These are phyloP conservation scores for Parsonsia alboflavescens DNA, from an alignment of 257 asterid species.

Conservation along the genomic window DNA sequence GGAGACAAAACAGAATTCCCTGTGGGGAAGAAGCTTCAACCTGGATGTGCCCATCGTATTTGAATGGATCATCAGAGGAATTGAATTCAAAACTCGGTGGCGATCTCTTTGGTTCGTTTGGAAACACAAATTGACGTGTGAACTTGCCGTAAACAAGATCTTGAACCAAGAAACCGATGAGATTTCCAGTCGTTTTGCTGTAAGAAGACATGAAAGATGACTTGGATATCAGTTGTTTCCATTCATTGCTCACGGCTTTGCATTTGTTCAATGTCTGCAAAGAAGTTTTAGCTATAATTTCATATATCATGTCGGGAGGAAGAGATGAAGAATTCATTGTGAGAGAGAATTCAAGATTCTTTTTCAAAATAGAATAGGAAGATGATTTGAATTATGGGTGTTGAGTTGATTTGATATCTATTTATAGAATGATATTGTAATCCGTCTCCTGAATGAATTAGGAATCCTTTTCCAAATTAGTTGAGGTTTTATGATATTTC, in stretches of 20 bases:
- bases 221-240: neutral
- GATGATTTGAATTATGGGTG: no score
- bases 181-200: neutral
- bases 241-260: conserved; percentile 10
- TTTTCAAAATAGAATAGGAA: no score
- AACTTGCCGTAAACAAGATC: accelerated
- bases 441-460: no score
- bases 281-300: conserved; percentile 1
- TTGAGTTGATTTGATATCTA: no score
- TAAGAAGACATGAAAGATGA: conserved; percentile 1
- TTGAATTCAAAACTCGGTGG: no score
- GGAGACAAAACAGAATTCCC: conserved; percentile 16
- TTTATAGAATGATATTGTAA: no score
- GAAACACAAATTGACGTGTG: neutral
- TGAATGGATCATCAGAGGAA: no score
- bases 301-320: conserved; percentile 1
- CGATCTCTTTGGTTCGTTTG: neutral
- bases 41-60: neutral
- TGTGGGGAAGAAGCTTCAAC: conserved; percentile 13
- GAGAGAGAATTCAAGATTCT: no score
- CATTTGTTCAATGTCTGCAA: conserved; percentile 4
- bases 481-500: no score
- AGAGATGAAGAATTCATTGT: neutral
- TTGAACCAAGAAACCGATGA: conserved; percentile 10
- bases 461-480: no score